Evolutionary conservation across 2,329 filamentous ascomycete genomes (phyloP).

Genomic region (Sclerotinia trifoliorum): DNA sequence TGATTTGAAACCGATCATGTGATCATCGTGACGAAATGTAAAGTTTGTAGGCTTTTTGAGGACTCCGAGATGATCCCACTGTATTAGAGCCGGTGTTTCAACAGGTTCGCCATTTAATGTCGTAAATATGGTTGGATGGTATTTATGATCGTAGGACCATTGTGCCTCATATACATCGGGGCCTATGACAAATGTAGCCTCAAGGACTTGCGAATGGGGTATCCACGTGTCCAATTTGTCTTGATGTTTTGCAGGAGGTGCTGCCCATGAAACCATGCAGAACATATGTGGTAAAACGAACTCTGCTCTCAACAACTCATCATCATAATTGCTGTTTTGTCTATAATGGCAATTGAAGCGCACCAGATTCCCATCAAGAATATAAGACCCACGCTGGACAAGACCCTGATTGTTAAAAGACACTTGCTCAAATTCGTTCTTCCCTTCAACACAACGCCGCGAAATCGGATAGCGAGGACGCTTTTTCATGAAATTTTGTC

Average conservation of each 20-base stretch:
- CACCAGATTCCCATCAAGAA: conserved; percentile 51
- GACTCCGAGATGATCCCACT: conserved; percentile 43
- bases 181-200: conserved; percentile 53
- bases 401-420: conserved; percentile 43
- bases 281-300: conserved; percentile 53
- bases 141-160: conserved; percentile 49
- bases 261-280: conserved; percentile 53
- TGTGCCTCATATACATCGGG: conserved; percentile 52
- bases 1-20: conserved; percentile 48
- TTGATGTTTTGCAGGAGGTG: conserved; percentile 48
- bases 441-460: conserved; percentile 49
- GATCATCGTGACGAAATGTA: conserved; percentile 52
- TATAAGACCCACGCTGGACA: conserved; percentile 46
- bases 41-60: conserved; percentile 44
- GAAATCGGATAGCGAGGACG: conserved; percentile 40
- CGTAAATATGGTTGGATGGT: conserved; percentile 46
- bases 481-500: neutral
- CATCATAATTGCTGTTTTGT: conserved; percentile 51
- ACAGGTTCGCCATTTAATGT: conserved; percentile 50
- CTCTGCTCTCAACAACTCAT: conserved; percentile 53
- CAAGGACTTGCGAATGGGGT: conserved; percentile 52
- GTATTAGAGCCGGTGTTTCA: conserved; percentile 53
- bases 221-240: conserved; percentile 54
- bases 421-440: conserved; percentile 49
- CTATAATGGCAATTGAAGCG: conserved; percentile 55